Base-by-base conservation (phyloP, 345 rosid species). In the Aquilaria sinensis region DNA sequence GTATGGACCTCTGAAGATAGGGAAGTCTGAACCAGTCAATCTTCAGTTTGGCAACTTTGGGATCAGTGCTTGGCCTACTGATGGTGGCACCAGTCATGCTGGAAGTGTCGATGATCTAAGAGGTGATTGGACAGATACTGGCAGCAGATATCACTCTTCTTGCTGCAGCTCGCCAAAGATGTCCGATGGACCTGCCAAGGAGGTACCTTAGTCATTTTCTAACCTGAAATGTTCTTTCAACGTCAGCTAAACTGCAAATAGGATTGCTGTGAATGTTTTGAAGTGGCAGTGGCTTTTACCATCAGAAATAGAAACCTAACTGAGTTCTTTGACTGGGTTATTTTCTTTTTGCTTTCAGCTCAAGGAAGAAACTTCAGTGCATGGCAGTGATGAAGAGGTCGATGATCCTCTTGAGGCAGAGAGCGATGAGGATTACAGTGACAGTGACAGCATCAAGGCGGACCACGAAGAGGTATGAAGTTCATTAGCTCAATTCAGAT, bases 31-130 rank as follows among this genome's bases (percentile, higher is more conserved):
- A 73, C 88, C 93, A 0, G 91, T 88, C 12, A 91, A 91, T 79
- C 90, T 91, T 75, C 97, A 80, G 71, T 91, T 91, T 50, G 97
- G 97, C 47, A 68, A 81, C 62, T 86, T 91, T 77, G 97, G 97
- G 50, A 88, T 88, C 68, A 91, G 97, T 73, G 97, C 97, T 60
- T 91, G 96, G 94, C 89, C 96, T 49, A 80, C 79, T 63, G 97
- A 80, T 54, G 97, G 92, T 67, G 93, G 88, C 49, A 91, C 97
- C 2, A 91, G 96, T 63, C 80, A 75, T 47, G 87, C 94, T 4
- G 89, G 91, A 57, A 91, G 97, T 77, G 69, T 86, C 13, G 97
- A 91, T 51, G 97, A 83, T 55, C 77, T 75, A 0, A 84, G 84
- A 77, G 91, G 75, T 58, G 97, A 88, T 48, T 47, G 81, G 58